Percentiles rank a stretch among this genome's conserved stretches.
Conservation (phyloP, 345 rosid genomes). For the Clausena lansium region DNA sequence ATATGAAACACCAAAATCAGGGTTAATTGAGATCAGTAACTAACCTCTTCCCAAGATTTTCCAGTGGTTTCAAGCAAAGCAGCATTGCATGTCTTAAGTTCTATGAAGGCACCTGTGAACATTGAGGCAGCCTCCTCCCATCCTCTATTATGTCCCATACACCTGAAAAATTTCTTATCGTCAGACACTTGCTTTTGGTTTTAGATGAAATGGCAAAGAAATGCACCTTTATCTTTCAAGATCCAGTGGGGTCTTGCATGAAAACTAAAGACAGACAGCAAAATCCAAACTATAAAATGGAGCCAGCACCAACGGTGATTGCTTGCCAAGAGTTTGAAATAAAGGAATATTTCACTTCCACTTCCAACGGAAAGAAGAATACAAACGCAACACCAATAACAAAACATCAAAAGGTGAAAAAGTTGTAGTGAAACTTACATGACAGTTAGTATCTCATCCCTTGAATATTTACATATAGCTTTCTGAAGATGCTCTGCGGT, state of each 20-base stretch:
- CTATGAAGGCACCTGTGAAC: slow-evolving; percentile 69
- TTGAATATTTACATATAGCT: slow-evolving; percentile 63
- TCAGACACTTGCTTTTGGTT: not conserved
- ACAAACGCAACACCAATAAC: not conserved
- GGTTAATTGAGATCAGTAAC: not conserved
- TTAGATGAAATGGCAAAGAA: not conserved
- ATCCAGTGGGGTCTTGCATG: not conserved
- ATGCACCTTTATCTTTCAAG: not conserved
- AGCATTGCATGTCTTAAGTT: slow-evolving; percentile 92
- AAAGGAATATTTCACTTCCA: not conserved
- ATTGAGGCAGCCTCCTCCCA: slow-evolving; percentile 99
- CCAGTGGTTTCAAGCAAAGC: slow-evolving; percentile 95
- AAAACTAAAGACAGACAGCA: not conserved
- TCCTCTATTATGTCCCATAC: slow-evolving; percentile 97
- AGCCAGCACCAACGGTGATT: not conserved
- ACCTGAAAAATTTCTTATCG: slow-evolving; percentile 42
- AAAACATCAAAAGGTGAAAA: not conserved
- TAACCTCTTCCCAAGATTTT: slow-evolving; percentile 90
- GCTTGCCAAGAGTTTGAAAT: not conserved
- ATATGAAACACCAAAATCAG: not conserved
- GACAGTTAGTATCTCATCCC: slow-evolving; percentile 65
- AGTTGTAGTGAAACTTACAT: slow-evolving; percentile 50
- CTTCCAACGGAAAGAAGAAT: not conserved
- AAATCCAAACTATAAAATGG: not conserved
- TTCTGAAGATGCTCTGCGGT: slow-evolving; percentile 85